These are phyloP conservation scores for Cornus kousa DNA, from an alignment of 148 eudicot genomes.

Conservation along the genomic window DNA sequence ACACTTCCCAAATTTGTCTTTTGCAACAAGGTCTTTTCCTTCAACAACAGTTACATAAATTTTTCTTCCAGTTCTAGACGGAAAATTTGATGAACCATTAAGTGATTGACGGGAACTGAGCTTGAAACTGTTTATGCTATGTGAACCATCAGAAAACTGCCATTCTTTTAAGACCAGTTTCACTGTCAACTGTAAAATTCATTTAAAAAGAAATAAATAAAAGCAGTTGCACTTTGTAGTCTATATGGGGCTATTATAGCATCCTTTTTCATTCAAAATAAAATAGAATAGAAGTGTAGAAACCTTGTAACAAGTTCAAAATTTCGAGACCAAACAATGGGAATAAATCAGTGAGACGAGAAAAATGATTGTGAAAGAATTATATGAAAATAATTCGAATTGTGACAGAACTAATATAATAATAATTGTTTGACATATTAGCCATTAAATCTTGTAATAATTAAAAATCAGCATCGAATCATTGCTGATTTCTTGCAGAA, in stretches of 20 bases:
- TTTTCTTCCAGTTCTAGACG: slow-evolving; percentile 75
- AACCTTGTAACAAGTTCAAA: background rate
- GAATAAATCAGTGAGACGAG: background rate
- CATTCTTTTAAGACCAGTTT: slow-evolving; percentile 81
- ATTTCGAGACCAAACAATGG: background rate
- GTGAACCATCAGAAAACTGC: slow-evolving; percentile 90
- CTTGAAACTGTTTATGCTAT: slow-evolving; percentile 36
- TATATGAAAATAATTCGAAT: background rate
- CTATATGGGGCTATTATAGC: background rate
- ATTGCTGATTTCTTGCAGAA: background rate
- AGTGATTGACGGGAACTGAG: slow-evolving; percentile 48
- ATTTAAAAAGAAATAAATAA: background rate
- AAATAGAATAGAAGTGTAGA: background rate
- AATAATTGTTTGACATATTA: no score
- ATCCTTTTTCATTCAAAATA: background rate
- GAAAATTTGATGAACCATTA: slow-evolving; percentile 46
- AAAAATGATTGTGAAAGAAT: background rate
- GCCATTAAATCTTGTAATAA: background rate
- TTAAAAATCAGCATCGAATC: background rate
- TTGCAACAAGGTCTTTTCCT: slow-evolving; percentile 68
- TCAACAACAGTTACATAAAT: slow-evolving; percentile 64
- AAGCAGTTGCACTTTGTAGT: background rate
- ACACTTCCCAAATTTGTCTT: slow-evolving; percentile 69
- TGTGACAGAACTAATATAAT: background rate
- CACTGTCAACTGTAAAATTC: slow-evolving; percentile 67